Base-by-base conservation (phyloP, 495 filamentous ascomycete species). In the Lindgomyces ingoldianus region DNA sequence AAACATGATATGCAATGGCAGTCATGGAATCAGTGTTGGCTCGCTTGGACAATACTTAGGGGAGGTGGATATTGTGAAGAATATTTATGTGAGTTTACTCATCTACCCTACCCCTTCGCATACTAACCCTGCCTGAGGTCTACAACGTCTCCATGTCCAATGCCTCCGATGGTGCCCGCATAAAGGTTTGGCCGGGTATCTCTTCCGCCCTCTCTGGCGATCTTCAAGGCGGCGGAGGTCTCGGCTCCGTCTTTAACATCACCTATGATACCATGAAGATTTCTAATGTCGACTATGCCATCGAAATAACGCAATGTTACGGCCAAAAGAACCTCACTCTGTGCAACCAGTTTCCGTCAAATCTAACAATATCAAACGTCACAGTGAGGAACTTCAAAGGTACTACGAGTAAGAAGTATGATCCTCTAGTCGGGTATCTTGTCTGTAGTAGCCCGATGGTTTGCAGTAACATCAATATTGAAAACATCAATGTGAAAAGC, bases 21-120 rank as follows among this genome's bases (percentile, higher is more conserved):
- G 85, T 12, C 87, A 90, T 72, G 87, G 87, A n/a, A 88, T 89
- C 65, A 85, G 81, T 16, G 85, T 90, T 39, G 87, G 87, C 21
- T 86, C 83, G 18, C 78, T 90, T 0, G 87, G 87, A 0, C 87
- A 90, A 67, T 90, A 90, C 63, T 62, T 74, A 2, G 84, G 81
- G 26, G 80, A 84, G 58, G 79, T 81, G 45, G 87, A 90, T 67
- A 86, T 89, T 53, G 85, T 90, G 2, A 74, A 86, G 72, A 83
- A 89, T 59, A 64, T 89, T 10, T 82, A 83, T 57, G 64, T 67
- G 57, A 19, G 63, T 50, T 39, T 19, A n/a, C 45, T 19, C 48
- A 12, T 49, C 47, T n/a, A 16, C 12, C 18, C 41, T 14, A 48
- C 25, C 24, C 4, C 12, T n/a, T 22, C 18, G 21, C 46, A 10